phyloP scores from a whole-genome alignment of 768 basidiomycete genomes.

The Mycena filopes region DNA sequence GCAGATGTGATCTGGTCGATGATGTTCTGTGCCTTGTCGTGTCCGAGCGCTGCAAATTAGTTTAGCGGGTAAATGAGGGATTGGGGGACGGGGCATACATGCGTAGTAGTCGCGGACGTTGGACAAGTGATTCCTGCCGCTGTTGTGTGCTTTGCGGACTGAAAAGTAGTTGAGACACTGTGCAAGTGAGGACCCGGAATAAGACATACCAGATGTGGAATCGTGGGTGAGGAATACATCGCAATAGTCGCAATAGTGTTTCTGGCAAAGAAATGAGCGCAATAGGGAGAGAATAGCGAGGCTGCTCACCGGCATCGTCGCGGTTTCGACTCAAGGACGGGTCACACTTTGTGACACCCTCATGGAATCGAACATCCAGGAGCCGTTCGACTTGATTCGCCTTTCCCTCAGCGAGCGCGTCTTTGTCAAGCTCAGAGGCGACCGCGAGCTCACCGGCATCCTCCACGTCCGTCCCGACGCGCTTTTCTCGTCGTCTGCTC shows the following conservation, averaged over 20 bases:
- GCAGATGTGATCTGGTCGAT: constrained; percentile 98
- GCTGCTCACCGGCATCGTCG: constrained; percentile 72
- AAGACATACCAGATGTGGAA: constrained; percentile 81
- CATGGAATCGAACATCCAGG: constrained; percentile 88
- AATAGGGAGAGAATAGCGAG: constrained; percentile 12
- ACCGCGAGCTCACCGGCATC: constrained; percentile 90
- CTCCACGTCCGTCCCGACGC: constrained; percentile 77
- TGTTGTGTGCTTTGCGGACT: constrained; percentile 99
- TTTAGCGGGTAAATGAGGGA: background rate
- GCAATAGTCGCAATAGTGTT: constrained; percentile 95
- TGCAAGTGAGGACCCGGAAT: constrained; percentile 1
- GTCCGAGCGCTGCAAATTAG: constrained; percentile 71
- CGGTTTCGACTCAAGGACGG: constrained; percentile 24
- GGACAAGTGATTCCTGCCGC: constrained; percentile 94
- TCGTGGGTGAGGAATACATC: constrained; percentile 96
- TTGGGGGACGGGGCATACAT: constrained; percentile 61
- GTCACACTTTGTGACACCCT: too few species aligned
- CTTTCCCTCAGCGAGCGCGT: constrained; percentile 97
- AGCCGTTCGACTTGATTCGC: constrained; percentile 97
- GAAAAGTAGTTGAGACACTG: constrained; percentile 29
- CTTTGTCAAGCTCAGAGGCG: constrained; percentile 96
- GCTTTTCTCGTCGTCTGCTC: constrained; percentile 23
- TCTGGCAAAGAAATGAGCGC: constrained; percentile 53
- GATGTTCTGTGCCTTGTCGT: constrained; percentile 97
- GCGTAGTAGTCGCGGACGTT: constrained; percentile 99